Conservation (phyloP, 345 rosid genomes). For the Gossypioides kirkii region DNA sequence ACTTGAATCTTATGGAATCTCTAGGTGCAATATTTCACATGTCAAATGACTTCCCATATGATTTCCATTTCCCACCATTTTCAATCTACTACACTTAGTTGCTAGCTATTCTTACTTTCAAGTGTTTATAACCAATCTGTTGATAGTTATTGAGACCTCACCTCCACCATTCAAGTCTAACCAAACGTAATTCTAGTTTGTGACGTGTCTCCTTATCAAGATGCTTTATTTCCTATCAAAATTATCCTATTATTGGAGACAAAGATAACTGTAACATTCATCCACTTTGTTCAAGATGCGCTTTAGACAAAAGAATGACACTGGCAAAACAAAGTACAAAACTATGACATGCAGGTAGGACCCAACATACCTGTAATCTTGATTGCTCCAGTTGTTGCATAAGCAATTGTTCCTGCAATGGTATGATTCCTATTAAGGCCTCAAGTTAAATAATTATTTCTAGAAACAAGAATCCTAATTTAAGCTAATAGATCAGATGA, state of each 20-base stretch:
- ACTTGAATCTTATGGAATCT: not conserved
- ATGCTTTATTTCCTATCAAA: not conserved
- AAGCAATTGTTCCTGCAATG: conserved; percentile 66
- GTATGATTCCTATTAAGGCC: conserved; percentile 12
- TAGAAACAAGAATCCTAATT: not conserved
- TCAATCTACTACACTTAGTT: not conserved
- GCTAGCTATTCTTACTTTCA: not conserved
- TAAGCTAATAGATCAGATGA: not conserved
- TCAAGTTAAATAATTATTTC: not conserved
- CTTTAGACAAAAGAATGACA: not conserved
- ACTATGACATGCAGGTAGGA: conserved; percentile 1
- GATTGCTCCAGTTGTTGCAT: conserved; percentile 80
- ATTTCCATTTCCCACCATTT: not conserved
- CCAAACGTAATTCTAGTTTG: not conserved
- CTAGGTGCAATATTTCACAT: not conserved
- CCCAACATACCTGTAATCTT: conserved; percentile 49
- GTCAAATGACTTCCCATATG: not conserved
- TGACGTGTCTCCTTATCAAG: not conserved
- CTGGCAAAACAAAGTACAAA: not conserved
- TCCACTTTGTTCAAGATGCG: not conserved
- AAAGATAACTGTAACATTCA: not conserved
- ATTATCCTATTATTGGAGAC: not conserved
- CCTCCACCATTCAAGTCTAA: not conserved
- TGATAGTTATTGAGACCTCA: not conserved
- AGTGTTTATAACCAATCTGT: not conserved